These are phyloP conservation scores for Rhizomucor miehei DNA, from an alignment of 371 early-diverging fungal species.

Conservation along the genomic window DNA sequence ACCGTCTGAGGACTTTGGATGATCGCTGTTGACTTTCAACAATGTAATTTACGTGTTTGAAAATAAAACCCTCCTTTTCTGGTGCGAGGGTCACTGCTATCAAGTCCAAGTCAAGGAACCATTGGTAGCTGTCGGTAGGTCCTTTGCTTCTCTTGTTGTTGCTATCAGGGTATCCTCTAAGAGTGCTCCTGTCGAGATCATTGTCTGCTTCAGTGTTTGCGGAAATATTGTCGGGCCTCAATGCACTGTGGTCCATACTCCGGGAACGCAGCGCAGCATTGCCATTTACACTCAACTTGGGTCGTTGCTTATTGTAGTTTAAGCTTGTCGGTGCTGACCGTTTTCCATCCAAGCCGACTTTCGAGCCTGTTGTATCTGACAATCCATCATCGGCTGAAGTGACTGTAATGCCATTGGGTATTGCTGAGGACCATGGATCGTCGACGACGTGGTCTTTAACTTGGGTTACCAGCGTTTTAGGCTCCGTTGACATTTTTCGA, in stretches of 20 bases:
- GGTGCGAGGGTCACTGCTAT: slow-evolving; percentile 57
- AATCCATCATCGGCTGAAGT: background rate
- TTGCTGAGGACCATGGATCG: slow-evolving; percentile 9
- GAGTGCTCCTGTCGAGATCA: too few species aligned
- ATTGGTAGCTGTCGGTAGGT: slow-evolving; percentile 14
- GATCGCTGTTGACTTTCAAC: slow-evolving; percentile 62
- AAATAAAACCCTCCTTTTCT: slow-evolving; percentile 74
- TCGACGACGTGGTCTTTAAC: slow-evolving; percentile 24
- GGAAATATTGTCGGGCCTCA: background rate
- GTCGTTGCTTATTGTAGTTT: background rate
- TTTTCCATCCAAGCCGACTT: background rate
- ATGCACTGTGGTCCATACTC: slow-evolving; percentile 3
- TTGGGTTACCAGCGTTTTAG: background rate
- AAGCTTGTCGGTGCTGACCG: slow-evolving; percentile 1
- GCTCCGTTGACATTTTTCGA: slow-evolving; percentile 4
- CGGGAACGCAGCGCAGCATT: slow-evolving; percentile 1
- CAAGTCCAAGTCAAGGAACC: slow-evolving; percentile 43
- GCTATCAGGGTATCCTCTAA: background rate
- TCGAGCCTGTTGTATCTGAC: background rate
- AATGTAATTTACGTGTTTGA: slow-evolving; percentile 81
- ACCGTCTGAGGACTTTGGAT: slow-evolving; percentile 69
- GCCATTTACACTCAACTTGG: background rate
- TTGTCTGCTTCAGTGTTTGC: background rate
- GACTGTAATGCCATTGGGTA: background rate
- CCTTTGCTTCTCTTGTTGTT: background rate